Evolutionary conservation across 371 early-diverging fungal genomes (phyloP).

Genomic region (Homolaphlyctis polyrhiza): DNA sequence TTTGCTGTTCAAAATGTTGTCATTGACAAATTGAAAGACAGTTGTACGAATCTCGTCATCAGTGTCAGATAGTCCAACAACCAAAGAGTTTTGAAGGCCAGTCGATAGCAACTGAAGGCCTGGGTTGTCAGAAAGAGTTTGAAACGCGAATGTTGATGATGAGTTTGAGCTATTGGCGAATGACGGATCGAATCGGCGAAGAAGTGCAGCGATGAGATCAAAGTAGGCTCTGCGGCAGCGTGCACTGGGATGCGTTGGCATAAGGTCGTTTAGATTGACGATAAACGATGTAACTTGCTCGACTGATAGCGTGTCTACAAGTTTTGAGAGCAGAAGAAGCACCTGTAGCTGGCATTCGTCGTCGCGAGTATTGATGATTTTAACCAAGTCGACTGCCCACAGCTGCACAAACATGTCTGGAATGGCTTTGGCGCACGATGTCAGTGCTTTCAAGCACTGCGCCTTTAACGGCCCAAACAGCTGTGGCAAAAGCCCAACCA

Average conservation of each 20-base stretch:
- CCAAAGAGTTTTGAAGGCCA: too few relatives aligned
- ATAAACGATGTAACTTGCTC: slow-evolving; percentile 42
- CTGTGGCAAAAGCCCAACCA: neutral
- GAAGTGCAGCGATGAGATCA: neutral
- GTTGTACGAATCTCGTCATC: slow-evolving; percentile 5
- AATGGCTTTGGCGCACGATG: slow-evolving; percentile 41
- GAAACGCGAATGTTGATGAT: too few relatives aligned
- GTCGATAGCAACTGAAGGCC: too few relatives aligned
- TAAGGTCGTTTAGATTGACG: slow-evolving; percentile 15
- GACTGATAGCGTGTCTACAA: slow-evolving; percentile 31
- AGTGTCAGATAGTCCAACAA: neutral
- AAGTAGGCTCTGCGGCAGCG: slow-evolving; percentile 43
- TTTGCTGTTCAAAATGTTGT: neutral
- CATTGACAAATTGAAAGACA: slow-evolving; percentile 1
- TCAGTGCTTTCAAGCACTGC: slow-evolving; percentile 48
- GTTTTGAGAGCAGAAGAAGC: slow-evolving; percentile 44
- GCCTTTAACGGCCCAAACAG: slow-evolving; percentile 17
- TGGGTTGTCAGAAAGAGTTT: too few relatives aligned
- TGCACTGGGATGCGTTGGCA: slow-evolving; percentile 26
- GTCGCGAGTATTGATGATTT: slow-evolving; percentile 43
- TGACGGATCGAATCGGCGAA: too few relatives aligned
- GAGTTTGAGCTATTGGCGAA: too few relatives aligned
- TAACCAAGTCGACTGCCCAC: slow-evolving; percentile 37
- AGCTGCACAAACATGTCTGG: slow-evolving; percentile 48
- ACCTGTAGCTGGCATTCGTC: slow-evolving; percentile 51